Base-by-base conservation (phyloP, 805 yeast genomes). In the Scheffersomyces ergatensis region DNA sequence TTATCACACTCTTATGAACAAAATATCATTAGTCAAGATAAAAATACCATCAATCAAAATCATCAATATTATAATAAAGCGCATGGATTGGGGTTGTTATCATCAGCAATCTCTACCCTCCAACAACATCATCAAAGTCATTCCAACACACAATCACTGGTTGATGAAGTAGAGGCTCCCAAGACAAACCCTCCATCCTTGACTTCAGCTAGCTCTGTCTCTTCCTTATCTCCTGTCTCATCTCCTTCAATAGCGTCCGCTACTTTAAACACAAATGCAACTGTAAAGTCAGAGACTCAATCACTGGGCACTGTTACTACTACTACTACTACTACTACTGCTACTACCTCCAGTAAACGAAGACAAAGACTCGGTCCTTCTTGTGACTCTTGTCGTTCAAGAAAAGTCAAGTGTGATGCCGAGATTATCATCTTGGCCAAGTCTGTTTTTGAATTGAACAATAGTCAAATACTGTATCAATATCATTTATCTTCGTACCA, bases 351-450 rank as follows among this genome's bases (percentile, higher is more conserved):
- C 14, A 42, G 50, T 17, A 66, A 64, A 49, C 62, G 75, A 47
- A 64, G 89, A 50, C 90, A 84, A 61, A 64, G 92, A 44, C 67
- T 77, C 15, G 89, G 92, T 0, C 89, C 89, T 2, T 78, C 85
- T 31, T 84, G 92, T 59, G 89, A 84, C 56, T 65, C 76, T 36
- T 84, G 92, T 57, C 68, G 89, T 39, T 54, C 76, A 13, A 72
- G 88, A 42, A 84, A 84, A 55, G 83, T 83, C 43, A 84, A 81
- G 60, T 84, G 92, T 62, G 81, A 83, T 58, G 87, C 90, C 2
- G 80, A 73, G 48, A 77, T 83, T 11, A 57, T 62, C 25, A 65
- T 77, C 18, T 44, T 78, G 34, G 51, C 59, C 35, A 54, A 44
- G 16, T 31, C 30, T 27, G 14, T 37, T 12, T 18, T 29, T 11